A percentile compares a stretch with the other conserved stretches of the same genome.
Evolutionary conservation across 257 asterid species (phyloP).

Genomic region (Leonotis leonurus): DNA sequence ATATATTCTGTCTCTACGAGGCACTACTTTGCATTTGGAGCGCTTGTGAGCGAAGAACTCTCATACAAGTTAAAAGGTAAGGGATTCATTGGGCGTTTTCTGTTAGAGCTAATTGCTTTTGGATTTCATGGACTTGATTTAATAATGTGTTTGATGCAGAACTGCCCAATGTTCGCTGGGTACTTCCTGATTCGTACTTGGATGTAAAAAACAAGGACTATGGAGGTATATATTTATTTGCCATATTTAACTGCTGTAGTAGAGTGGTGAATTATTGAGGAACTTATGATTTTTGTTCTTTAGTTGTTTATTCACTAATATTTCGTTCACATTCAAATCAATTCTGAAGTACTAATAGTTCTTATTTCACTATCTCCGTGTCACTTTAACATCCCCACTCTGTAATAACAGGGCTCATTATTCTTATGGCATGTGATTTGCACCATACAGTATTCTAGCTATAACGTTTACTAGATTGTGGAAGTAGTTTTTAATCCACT

Average conservation of each 20-base stretch:
- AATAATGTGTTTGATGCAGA: constrained; percentile 39
- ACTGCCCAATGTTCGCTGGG: constrained; percentile 76
- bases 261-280: too few species aligned
- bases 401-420: too few species aligned
- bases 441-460: too few species aligned
- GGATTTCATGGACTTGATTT: background rate
- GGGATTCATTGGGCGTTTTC: background rate
- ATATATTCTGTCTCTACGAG: constrained; percentile 80
- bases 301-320: too few species aligned
- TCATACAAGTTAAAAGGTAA: constrained; percentile 74
- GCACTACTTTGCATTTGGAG: constrained; percentile 95
- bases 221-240: constrained; percentile 54
- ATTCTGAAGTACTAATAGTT: too few species aligned
- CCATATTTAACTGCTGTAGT: too few species aligned
- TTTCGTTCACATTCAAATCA: too few species aligned
- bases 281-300: too few species aligned
- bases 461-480: too few species aligned
- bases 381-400: too few species aligned
- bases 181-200: constrained; percentile 95
- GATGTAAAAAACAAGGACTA: constrained; percentile 86
- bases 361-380: background rate
- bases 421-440: background rate
- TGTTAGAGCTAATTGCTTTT: background rate
- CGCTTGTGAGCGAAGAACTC: constrained; percentile 81
- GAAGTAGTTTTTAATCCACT: too few species aligned